A percentile compares a stretch with the other conserved stretches of the same genome.
Evolutionary conservation across 495 filamentous ascomycete genomes (phyloP).

Genomic region (Acidiella bohemica): DNA sequence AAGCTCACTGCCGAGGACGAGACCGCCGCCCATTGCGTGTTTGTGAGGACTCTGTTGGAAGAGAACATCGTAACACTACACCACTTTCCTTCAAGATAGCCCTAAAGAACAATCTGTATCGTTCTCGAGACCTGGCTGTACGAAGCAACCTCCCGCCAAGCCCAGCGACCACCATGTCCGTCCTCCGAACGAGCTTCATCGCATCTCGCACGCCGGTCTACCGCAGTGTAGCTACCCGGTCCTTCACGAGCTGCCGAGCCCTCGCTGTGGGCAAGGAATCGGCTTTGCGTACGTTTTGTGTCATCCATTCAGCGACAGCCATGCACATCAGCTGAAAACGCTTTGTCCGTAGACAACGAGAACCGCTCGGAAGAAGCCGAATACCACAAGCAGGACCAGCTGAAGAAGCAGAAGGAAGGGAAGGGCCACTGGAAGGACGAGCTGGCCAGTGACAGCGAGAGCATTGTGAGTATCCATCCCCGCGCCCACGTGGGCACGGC

Average conservation of each 20-base stretch:
- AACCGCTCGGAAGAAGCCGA: constrained; percentile 39
- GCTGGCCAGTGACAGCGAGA: constrained; percentile 68
- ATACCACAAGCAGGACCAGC: constrained; percentile 54
- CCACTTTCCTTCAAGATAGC: constrained; percentile 2
- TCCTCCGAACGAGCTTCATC: constrained; percentile 7
- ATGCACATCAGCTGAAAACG: background rate
- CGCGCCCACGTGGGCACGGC: too few relatives aligned
- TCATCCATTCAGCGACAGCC: background rate
- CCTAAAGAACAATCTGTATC: background rate
- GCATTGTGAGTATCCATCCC: constrained; percentile 46
- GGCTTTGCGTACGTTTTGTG: constrained; percentile 19
- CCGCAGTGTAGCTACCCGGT: constrained; percentile 6
- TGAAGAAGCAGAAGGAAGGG: constrained; percentile 58
- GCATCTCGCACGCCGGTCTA: constrained; percentile 1
- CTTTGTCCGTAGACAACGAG: constrained; percentile 21
- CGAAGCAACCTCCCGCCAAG: background rate
- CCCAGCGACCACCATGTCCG: background rate
- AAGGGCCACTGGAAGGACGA: constrained; percentile 70
- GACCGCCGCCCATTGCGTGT: too few relatives aligned
- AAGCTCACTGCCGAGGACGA: too few relatives aligned
- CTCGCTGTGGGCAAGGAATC: constrained; percentile 23
- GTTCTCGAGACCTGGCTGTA: background rate
- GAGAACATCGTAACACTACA: too few relatives aligned
- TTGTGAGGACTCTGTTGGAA: too few relatives aligned
- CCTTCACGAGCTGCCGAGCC: constrained; percentile 15